Conservation (phyloP, 345 rosid genomes). For the Eucalyptus microcorys region DNA sequence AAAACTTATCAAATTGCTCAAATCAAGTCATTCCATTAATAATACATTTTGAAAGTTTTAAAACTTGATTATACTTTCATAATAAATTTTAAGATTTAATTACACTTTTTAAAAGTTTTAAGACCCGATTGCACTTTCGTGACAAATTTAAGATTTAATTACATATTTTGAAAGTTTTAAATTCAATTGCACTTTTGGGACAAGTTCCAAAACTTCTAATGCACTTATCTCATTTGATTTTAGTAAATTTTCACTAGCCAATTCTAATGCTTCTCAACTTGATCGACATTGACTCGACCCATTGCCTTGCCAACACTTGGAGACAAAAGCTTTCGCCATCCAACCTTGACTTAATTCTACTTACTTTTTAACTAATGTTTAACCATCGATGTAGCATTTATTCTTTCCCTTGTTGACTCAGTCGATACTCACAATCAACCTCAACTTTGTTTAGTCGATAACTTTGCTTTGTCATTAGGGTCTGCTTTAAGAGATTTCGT, state of each 20-base stretch:
- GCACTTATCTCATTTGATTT: too few species aligned
- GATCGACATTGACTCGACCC: neutral
- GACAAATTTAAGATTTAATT: rapidly evolving
- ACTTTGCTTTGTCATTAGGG: neutral
- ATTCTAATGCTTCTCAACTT: neutral
- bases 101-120: too few species aligned
- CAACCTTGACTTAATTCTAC: neutral
- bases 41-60: too few species aligned
- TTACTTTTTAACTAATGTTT: too few species aligned
- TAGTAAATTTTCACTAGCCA: neutral
- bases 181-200: too few species aligned
- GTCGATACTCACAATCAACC: neutral
- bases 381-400: too few species aligned
- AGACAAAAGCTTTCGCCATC: neutral
- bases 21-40: rapidly evolving
- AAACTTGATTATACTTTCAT: rapidly evolving
- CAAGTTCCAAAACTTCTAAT: too few species aligned
- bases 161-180: too few species aligned
- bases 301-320: neutral
- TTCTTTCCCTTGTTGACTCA: too few species aligned
- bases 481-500: neutral
- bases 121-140: rapidly evolving
- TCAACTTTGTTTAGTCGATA: neutral
- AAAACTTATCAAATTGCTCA: too few species aligned
- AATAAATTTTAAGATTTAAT: rapidly evolving